These are phyloP conservation scores for Raphanus sativus DNA, from an alignment of 345 rosid species.

Conservation along the genomic window DNA sequence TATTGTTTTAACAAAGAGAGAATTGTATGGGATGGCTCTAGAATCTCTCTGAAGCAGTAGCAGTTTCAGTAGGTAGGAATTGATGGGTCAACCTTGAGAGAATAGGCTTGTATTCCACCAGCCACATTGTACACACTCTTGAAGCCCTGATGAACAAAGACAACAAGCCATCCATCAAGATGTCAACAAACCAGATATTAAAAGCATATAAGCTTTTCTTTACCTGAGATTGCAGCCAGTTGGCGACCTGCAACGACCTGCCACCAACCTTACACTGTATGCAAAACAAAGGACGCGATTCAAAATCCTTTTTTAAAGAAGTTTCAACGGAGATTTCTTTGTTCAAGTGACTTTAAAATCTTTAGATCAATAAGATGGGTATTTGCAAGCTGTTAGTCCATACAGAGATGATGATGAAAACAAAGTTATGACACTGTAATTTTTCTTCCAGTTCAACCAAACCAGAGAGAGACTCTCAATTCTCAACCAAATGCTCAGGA, in stretches of 20 bases:
- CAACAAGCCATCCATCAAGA: neutral
- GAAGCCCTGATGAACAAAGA: constrained; percentile 61
- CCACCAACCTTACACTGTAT: constrained; percentile 86
- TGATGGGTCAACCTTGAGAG: constrained; percentile 70
- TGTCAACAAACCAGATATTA: neutral
- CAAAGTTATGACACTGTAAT: neutral
- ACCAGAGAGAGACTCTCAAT: neutral
- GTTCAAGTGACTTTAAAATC: neutral
- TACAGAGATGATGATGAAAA: neutral
- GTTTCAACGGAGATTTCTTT: neutral
- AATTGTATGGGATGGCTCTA: neutral
- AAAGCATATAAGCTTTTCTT: neutral
- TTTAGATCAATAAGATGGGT: neutral
- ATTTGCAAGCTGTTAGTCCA: neutral
- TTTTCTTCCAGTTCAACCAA: neutral
- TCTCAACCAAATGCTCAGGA: neutral
- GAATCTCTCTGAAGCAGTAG: neutral
- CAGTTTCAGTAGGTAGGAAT: constrained; percentile 67
- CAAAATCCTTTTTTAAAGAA: neutral
- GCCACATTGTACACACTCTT: constrained; percentile 66
- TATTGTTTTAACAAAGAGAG: neutral
- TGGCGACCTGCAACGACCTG: constrained; percentile 81
- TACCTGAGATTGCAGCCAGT: constrained; percentile 88
- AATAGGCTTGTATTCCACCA: constrained; percentile 85
- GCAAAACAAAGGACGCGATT: constrained; percentile 4